Percentiles rank a stretch among this genome's conserved stretches.
These are phyloP conservation scores for Fraxinus excelsior DNA, from an alignment of 257 asterid species.

Conservation along the genomic window DNA sequence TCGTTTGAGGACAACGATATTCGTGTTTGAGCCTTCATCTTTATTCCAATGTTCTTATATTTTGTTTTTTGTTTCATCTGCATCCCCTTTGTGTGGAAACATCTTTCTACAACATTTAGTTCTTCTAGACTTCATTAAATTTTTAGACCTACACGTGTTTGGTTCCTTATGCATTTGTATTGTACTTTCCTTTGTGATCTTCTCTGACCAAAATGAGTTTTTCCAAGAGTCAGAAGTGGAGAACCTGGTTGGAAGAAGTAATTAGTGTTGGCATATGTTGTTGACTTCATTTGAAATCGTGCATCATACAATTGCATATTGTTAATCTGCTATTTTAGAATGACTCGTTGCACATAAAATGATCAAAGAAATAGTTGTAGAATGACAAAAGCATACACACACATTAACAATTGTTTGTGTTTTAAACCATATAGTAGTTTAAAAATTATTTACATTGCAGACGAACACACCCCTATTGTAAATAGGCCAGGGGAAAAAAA, in stretches of 20 bases:
- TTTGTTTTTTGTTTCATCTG: no score
- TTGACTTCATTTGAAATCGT: background rate
- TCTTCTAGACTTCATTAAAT: no score
- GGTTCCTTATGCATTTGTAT: background rate
- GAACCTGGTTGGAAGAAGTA: no score
- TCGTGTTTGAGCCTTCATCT: no score
- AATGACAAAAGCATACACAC: background rate
- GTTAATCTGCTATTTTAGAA: background rate
- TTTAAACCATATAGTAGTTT: no score
- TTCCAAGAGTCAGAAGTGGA: background rate
- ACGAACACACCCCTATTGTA: background rate
- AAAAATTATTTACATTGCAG: no score
- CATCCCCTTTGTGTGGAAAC: no score
- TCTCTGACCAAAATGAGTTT: background rate
- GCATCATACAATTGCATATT: background rate
- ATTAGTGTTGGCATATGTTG: background rate
- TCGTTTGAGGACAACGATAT: no score
- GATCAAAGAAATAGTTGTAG: background rate
- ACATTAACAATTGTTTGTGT: no score
- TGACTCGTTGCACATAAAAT: background rate
- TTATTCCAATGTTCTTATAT: no score
- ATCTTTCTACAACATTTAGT: background rate
- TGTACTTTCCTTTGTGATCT: background rate
- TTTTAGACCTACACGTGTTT: background rate
- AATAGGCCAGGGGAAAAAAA: no score